phyloP scores from a whole-genome alignment of 805 yeast species.

The Candida quercuum region DNA sequence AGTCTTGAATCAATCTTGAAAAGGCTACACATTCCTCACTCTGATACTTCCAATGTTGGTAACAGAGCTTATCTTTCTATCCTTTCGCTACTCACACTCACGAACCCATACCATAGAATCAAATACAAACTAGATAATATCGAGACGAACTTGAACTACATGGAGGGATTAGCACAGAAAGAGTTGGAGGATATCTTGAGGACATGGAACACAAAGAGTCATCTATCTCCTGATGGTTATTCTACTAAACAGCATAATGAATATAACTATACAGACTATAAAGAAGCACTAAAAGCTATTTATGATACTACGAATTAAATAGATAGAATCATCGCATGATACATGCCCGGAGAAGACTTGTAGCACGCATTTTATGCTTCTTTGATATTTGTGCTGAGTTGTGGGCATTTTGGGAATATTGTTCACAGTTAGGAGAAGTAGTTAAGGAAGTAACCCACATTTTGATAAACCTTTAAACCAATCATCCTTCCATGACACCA shows the following conservation, averaged over 20 bases:
- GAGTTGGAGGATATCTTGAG: slow-evolving; percentile 5
- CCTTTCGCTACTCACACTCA: slow-evolving; percentile 8
- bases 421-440: too few species aligned
- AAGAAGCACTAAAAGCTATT: background rate
- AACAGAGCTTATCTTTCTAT: slow-evolving; percentile 15
- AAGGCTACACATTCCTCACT: slow-evolving; percentile 12
- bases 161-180: slow-evolving; percentile 7
- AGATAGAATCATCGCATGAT: background rate
- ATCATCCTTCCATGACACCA: too few species aligned
- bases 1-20: slow-evolving; percentile 11
- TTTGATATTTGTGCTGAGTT: too few species aligned
- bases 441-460: too few species aligned
- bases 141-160: slow-evolving; percentile 8
- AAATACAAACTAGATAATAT: slow-evolving; percentile 12
- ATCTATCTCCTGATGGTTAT: background rate
- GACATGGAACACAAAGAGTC: slow-evolving; percentile 25
- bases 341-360: too few species aligned
- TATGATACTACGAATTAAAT: background rate
- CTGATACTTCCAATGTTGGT: slow-evolving; percentile 13
- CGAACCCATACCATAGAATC: slow-evolving; percentile 16
- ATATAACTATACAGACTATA: too few species aligned
- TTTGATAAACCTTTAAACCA: too few species aligned
- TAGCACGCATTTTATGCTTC: too few species aligned
- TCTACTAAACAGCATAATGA: background rate
- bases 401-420: too few species aligned